A percentile compares a stretch with the other conserved stretches of the same genome.
Evolutionary conservation across 371 early-diverging fungal genomes (phyloP).

Genomic region (Mucor racemosus): DNA sequence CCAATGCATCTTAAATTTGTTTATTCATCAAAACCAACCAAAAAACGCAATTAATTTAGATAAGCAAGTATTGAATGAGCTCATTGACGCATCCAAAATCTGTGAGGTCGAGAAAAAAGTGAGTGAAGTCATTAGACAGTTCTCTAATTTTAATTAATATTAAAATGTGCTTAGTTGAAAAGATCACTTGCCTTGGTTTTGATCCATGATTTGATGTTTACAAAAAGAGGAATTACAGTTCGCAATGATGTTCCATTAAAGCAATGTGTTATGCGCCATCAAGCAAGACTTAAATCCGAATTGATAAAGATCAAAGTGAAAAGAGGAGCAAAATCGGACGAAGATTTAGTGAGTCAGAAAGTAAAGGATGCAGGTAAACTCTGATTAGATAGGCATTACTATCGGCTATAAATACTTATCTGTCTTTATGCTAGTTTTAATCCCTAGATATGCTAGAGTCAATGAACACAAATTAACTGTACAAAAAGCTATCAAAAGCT

Average conservation of each 20-base stretch:
- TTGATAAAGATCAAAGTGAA: constrained; percentile 77
- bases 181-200: constrained; percentile 66
- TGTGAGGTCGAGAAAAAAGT: constrained; percentile 62
- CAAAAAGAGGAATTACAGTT: constrained; percentile 72
- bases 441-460: constrained; percentile 81
- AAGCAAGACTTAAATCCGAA: constrained; percentile 73
- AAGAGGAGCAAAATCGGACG: constrained; percentile 62
- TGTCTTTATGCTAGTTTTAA: constrained; percentile 37
- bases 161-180: constrained; percentile 29
- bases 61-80: constrained; percentile 53
- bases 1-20: too few relatives aligned
- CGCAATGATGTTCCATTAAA: constrained; percentile 66
- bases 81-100: constrained; percentile 60
- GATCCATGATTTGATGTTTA: constrained; percentile 85
- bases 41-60: constrained; percentile 32
- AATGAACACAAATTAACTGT: constrained; percentile 74
- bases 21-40: neutral
- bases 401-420: neutral
- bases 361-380: constrained; percentile 54
- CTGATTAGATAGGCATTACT: neutral
- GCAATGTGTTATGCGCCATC: constrained; percentile 68
- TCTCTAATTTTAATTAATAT: neutral
- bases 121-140: neutral
- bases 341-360: constrained; percentile 73
- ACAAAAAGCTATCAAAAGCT: constrained; percentile 67